A percentile compares a stretch with the other conserved stretches of the same genome.
These are phyloP conservation scores for Starmerella apis DNA, from an alignment of 805 yeast species.

Conservation along the genomic window DNA sequence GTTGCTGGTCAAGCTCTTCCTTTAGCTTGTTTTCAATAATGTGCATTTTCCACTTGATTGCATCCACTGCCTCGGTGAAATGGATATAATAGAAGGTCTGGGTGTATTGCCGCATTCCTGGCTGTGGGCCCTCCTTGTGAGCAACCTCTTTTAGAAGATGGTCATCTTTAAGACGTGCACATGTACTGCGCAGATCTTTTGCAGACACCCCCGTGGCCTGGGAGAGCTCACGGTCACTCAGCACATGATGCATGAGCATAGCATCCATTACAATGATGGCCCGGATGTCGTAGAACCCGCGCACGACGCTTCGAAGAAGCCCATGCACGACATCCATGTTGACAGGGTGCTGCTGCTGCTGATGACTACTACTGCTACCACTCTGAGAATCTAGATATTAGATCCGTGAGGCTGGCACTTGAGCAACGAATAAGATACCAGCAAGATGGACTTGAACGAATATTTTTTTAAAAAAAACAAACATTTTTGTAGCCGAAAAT, in stretches of 20 bases:
- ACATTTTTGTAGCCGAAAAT: no score
- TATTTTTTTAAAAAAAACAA: no score
- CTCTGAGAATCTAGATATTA: no score
- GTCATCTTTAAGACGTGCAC: slow-evolving; percentile 77
- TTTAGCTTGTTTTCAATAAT: slow-evolving; percentile 67
- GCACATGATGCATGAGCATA: slow-evolving; percentile 71
- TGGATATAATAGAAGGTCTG: slow-evolving; percentile 81
- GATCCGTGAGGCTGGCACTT: no score
- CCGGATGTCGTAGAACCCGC: slow-evolving; percentile 82
- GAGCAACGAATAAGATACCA: no score
- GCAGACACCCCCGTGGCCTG: slow-evolving; percentile 71
- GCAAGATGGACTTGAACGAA: no score
- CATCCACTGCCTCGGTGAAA: slow-evolving; percentile 85
- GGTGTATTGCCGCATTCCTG: slow-evolving; percentile 56
- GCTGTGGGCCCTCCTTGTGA: slow-evolving; percentile 42
- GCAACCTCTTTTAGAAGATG: slow-evolving; percentile 41
- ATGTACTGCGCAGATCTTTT: slow-evolving; percentile 73
- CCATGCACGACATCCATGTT: slow-evolving; percentile 36
- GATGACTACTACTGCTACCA: background rate
- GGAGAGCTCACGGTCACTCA: slow-evolving; percentile 84
- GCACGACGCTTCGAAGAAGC: slow-evolving; percentile 63
- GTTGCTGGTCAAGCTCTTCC: slow-evolving; percentile 70
- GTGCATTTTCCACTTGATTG: slow-evolving; percentile 93
- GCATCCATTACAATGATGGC: slow-evolving; percentile 82
- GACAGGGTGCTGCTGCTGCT: background rate